A percentile compares a stretch with the other conserved stretches of the same genome.
phyloP scores from a whole-genome alignment of 2,329 filamentous ascomycete species.

The Aspergillus felis region DNA sequence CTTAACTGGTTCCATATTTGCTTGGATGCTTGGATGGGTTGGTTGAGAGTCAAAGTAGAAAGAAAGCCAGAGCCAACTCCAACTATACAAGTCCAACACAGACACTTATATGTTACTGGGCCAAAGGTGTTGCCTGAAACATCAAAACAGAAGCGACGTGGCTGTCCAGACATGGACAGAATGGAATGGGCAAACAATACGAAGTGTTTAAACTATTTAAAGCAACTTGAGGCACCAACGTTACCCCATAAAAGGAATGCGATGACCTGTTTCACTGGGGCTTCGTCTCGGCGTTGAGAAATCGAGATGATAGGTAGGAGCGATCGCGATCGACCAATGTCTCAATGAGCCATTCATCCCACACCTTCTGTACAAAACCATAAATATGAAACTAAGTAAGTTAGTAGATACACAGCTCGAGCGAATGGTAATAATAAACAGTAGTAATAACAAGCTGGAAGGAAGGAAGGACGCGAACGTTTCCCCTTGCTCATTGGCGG shows the following conservation, averaged over 20 bases:
- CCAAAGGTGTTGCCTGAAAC: neutral
- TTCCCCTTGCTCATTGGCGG: neutral
- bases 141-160: neutral
- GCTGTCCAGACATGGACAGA: neutral
- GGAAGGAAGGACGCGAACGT: neutral
- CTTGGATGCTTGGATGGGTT: neutral
- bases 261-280: neutral
- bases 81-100: neutral
- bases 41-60: neutral
- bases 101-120: neutral
- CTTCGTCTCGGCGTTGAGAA: neutral
- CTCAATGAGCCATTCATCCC: neutral
- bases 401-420: neutral
- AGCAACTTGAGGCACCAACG: neutral
- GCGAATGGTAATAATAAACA: neutral
- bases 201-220: neutral
- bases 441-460: neutral
- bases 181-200: neutral
- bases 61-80: neutral
- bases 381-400: neutral
- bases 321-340: neutral
- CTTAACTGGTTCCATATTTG: neutral
- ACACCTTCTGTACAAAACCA: neutral
- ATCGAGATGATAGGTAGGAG: neutral
- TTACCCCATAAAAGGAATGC: neutral